Base-by-base conservation (phyloP, 163 green algal species). In the Coccomyxa subellipsoidea region DNA sequence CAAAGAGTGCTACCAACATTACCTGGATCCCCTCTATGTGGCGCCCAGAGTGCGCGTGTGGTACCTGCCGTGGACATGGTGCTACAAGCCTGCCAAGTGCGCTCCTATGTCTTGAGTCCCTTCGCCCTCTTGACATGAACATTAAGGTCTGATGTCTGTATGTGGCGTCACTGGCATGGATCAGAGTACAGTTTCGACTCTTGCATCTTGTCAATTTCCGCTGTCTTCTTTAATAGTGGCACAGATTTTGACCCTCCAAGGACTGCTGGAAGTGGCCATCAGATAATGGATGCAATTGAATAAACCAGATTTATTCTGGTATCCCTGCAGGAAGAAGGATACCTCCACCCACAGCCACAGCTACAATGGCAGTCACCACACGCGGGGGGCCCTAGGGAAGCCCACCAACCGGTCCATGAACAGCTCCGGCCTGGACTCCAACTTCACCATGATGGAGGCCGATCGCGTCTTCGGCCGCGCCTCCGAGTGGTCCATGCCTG, bases 1-100 rank as follows among this genome's bases (percentile, higher is more conserved):
- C 25, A 80, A 35, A 53, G 27, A 54, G 27, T 79, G 37, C 38
- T 85, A 92, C 36, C 69, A 79, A 10, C 70, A 83, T 54, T 92
- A 91, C 29, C 79, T 85, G 47, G 69, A 84, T 75, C 79, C 75
- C 39, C 78, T 31, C 72, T 29, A 72, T 39, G 34, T 76, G 23
- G 59, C 76, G 66, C 31, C 31, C 3, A 31, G 10, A 31, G 21
- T 29, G 2, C 25, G 34, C 21, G 32, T 38, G 32, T 78, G 71
- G 71, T 39, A 40, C 34, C 27, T 31, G 71, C 71, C 71, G 7
- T 40, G 31, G 36, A 72, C 25, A 29, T 47, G 40, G 25, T 32
- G n/a, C 29, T 34, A 73, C 25, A 72, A 40, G 40, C 25, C 25
- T 15, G 23, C 18, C 10, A 80, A 36, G 37, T 73, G 32, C 32